These are phyloP conservation scores for Haplosporangium gracile DNA, from an alignment of 192 early-diverging fungal species.

Conservation along the genomic window DNA sequence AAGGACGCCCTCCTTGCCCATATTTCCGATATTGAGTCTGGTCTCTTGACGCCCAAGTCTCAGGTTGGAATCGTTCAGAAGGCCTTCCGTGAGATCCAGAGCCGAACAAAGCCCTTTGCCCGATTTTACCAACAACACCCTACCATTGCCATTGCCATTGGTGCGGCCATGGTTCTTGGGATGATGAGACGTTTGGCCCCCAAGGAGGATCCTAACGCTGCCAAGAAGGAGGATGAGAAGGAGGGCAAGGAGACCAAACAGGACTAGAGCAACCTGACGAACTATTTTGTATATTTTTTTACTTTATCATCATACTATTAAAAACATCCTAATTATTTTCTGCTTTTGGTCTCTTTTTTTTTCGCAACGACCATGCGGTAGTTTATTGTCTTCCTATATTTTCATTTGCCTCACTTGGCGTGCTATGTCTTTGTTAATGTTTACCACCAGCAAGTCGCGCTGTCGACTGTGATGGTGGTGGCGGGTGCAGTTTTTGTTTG, in stretches of 20 bases:
- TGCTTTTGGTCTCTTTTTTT: neutral
- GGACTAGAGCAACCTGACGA: slow-evolving; percentile 8
- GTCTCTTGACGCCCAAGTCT: slow-evolving; percentile 28
- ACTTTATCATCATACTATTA: neutral
- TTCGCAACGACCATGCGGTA: too few relatives aligned
- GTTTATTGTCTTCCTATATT: too few relatives aligned
- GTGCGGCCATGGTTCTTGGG: slow-evolving; percentile 20
- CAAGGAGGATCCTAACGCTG: slow-evolving; percentile 11
- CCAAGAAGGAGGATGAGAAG: slow-evolving; percentile 11
- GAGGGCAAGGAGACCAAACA: slow-evolving; percentile 42
- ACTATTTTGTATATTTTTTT: slow-evolving; percentile 3
- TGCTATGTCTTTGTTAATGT: too few relatives aligned
- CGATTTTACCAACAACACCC: slow-evolving; percentile 23
- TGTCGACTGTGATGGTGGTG: too few relatives aligned
- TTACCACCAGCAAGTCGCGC: too few relatives aligned
- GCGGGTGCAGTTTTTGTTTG: too few relatives aligned
- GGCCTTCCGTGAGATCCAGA: slow-evolving; percentile 28
- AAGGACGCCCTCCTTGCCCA: slow-evolving; percentile 33
- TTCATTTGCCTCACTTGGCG: too few relatives aligned
- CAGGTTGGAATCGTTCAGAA: slow-evolving; percentile 28
- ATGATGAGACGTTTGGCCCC: slow-evolving; percentile 22
- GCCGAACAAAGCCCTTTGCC: neutral
- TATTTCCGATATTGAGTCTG: slow-evolving; percentile 30
- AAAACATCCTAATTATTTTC: neutral
- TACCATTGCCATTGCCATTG: slow-evolving; percentile 17